These are phyloP conservation scores for Hibiscus syriacus DNA, from an alignment of 345 rosid genomes.

Conservation along the genomic window DNA sequence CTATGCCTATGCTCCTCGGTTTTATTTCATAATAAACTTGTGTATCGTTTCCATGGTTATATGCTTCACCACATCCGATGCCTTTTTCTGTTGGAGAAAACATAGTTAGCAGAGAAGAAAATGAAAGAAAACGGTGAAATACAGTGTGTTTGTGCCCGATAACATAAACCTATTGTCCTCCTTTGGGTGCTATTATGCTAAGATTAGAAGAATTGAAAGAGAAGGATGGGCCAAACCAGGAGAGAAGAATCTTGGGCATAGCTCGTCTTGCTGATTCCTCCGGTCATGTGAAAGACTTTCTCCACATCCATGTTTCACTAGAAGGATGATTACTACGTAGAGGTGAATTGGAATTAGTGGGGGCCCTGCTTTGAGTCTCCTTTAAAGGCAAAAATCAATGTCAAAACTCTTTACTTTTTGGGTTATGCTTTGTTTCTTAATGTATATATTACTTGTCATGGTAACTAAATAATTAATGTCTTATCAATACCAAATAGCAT, in stretches of 20 bases:
- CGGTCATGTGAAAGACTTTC: slow-evolving; percentile 51
- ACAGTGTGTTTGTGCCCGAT: too few species aligned
- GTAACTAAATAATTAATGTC: too few species aligned
- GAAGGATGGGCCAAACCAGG: slow-evolving; percentile 34
- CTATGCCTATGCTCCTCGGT: slow-evolving; percentile 46
- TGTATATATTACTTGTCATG: too few species aligned
- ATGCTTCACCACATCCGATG: slow-evolving; percentile 60
- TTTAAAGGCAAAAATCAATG: slow-evolving; percentile 16
- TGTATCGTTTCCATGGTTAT: slow-evolving; percentile 45
- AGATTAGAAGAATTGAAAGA: too few species aligned
- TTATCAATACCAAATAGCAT: too few species aligned
- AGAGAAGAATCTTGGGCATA: slow-evolving; percentile 60
- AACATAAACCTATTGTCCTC: too few species aligned
- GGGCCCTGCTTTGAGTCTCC: not conserved
- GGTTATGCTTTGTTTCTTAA: too few species aligned
- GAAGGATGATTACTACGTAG: not conserved
- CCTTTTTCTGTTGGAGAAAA: slow-evolving; percentile 26
- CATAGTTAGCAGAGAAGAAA: not conserved
- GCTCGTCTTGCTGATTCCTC: slow-evolving; percentile 57
- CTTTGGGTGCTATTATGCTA: too few species aligned
- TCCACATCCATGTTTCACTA: slow-evolving; percentile 28
- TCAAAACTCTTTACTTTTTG: not conserved
- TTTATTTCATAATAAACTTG: slow-evolving; percentile 27
- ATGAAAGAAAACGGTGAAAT: not conserved
- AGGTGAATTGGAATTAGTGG: not conserved